Conservation (phyloP, 192 early-diverging fungal species). For the Spizellomyces sp. region DNA sequence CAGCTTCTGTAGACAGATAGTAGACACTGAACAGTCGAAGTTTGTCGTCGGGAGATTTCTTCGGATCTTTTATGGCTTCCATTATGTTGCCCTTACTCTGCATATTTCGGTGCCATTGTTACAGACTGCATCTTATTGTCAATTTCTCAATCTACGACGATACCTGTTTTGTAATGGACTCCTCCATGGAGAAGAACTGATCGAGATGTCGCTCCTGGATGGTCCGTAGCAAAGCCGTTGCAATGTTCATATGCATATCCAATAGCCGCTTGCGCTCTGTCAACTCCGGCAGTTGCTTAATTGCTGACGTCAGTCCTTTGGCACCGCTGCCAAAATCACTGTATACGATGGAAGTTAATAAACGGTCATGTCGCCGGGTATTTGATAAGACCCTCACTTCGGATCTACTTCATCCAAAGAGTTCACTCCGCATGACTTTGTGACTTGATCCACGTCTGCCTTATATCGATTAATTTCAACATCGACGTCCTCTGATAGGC, state of each 20-base stretch:
- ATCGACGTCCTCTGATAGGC: conserved; percentile 77
- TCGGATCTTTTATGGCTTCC: conserved; percentile 81
- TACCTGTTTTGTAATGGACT: conserved; percentile 78
- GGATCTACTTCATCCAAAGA: conserved; percentile 76
- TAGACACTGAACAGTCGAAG: conserved; percentile 87
- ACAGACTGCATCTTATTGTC: no score
- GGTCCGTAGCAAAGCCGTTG: conserved; percentile 80
- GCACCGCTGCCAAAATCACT: conserved; percentile 83
- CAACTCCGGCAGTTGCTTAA: conserved; percentile 91
- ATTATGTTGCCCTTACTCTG: conserved; percentile 76
- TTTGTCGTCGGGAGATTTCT: conserved; percentile 85
- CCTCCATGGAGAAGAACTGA: conserved; percentile 92
- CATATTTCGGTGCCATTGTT: neutral
- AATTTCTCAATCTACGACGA: neutral
- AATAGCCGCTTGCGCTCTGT: conserved; percentile 90
- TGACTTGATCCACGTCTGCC: conserved; percentile 91
- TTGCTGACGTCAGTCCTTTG: conserved; percentile 85
- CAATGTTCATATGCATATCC: conserved; percentile 99
- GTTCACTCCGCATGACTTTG: conserved; percentile 79
- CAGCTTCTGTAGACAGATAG: conserved; percentile 71
- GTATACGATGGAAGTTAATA: neutral
- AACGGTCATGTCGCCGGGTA: neutral
- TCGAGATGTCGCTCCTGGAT: conserved; percentile 96
- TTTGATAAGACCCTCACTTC: conserved; percentile 34
- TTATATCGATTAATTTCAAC: conserved; percentile 92